Percentiles rank a stretch among this genome's conserved stretches.
Conservation (phyloP, 1,284 basidiomycete genomes). For the Pulveroboletus sp. region DNA sequence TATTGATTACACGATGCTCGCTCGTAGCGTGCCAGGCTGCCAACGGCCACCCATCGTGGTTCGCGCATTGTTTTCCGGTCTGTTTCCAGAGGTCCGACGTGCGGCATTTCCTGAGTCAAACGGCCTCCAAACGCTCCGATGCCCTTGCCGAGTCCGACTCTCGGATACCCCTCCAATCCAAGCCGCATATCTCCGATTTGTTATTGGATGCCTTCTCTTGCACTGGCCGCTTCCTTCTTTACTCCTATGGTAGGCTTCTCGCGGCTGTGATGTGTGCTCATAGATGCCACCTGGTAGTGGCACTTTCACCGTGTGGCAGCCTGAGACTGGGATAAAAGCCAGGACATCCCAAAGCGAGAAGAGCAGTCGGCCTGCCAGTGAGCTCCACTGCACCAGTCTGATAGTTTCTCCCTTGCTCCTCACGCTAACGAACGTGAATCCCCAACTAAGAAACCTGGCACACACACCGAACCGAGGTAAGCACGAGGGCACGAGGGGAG, state of each 20-base stretch:
- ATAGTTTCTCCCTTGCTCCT: not conserved
- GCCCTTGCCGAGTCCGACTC: not conserved
- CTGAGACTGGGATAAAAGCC: conserved; percentile 27
- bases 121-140: conserved; percentile 10
- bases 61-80: not conserved
- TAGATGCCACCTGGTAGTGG: conserved; percentile 32
- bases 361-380: conserved; percentile 10
- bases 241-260: conserved; percentile 24
- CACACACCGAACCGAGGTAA: conserved; percentile 7
- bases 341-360: not conserved
- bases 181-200: conserved; percentile 6
- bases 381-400: conserved; percentile 11
- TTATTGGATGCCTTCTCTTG: conserved; percentile 13
- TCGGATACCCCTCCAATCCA: not conserved
- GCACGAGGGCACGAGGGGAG: not conserved
- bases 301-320: conserved; percentile 32
- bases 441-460: not conserved
- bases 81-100: not conserved
- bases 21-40: not conserved
- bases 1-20: conserved; percentile 20
- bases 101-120: not conserved
- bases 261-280: conserved; percentile 27
- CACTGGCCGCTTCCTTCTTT: conserved; percentile 12
- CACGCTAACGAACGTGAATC: not conserved
- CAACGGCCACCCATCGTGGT: not conserved